Evolutionary conservation across 306 rosid species (phyloP), one percentile per base, ranked within the genome.

Genomic region (Acacia acuminata): DNA sequence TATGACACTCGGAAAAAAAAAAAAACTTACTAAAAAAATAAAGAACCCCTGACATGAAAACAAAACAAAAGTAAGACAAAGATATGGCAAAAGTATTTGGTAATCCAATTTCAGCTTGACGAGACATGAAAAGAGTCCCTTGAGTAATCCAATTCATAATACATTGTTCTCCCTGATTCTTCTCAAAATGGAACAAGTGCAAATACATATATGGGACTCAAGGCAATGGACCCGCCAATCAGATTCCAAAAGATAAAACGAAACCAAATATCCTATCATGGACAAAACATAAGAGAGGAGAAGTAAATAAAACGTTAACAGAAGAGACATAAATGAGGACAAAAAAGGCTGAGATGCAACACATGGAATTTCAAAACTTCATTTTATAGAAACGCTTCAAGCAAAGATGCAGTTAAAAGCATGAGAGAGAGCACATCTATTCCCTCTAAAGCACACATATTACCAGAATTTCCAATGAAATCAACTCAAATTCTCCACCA

Each of bases 401-500:
- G 68, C 42, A 83, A 50, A 82, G 82, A 78, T 56, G 38, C 83
- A 81, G 60, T 63, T 61, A 71, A 88, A 82, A 79, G 82, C 64
- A 61, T 40, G 19, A 44, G 53, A 69, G 15, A 25, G 78, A 50
- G 73, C 80, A 16, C 14, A 58, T n/a, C 30, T 72, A 53, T 38
- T 71, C 70, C 79, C 73, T 71, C 74, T 55, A 73, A 66, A 70
- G 79, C 51, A 79, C 72, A 90, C 66, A 79, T 63, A 92, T 90
- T 84, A 95, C 99, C 99, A 93, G 91, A 79, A 89, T 88, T 70
- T 69, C 77, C 90, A 91, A 93, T 85, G 86, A 81, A 84, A 90
- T 80, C 61, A 38, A 76, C 83, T 68, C 90, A 86, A 93, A 85
- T 76, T 91, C 90, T 68, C 90, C 91, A 12, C 90, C 96, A 74